Evolutionary conservation across 768 basidiomycete species (phyloP), one percentile per base, ranked within the genome.

Genomic region (Cystobasidium onofrii): DNA sequence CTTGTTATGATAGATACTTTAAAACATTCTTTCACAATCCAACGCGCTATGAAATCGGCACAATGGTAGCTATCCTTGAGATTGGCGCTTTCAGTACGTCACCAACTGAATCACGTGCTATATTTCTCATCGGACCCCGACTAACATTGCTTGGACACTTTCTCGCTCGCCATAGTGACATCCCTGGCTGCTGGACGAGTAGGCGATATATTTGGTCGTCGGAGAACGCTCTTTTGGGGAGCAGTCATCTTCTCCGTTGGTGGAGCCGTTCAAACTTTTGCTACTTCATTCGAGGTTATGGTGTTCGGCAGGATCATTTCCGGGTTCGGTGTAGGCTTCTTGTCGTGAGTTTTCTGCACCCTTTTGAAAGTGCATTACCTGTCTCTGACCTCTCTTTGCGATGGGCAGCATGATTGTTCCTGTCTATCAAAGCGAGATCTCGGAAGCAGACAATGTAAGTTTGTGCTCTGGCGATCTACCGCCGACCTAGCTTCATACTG

Each of bases 391-490:
- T 10, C 31, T 31, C 27, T 17, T 9, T 27, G 9, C 23, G 17
- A 60, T 27, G 25, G 2, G n/a, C 77, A 92, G 91, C 52, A 93
- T 91, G n/a, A 92, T 93, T 74, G 91, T 93, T 33, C 92, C 91
- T 17, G 92, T 93, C 73, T 94, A 92, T 81, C 91, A 96, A 83
- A 92, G 90, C 77, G 94, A 97, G 83, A 92, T 96, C 60, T 93
- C 91, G 2, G 93, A 94, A 34, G 90, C 94, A 1, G 85, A 90
- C 77, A 91, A 94, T 82, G 91, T 90, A 76, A 27, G 87, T 79
- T 60, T 36, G 17, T n/a, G n/a, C n/a, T n/a, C n/a, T n/a, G n/a
- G n/a, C n/a, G n/a, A n/a, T n/a, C n/a, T n/a, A n/a, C n/a, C n/a
- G n/a, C n/a, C n/a, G n/a, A n/a, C n/a, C n/a, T n/a, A n/a, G n/a